A percentile compares a stretch with the other conserved stretches of the same genome.
phyloP scores from a whole-genome alignment of 257 asterid species.

The Jaltomata sinuosa region DNA sequence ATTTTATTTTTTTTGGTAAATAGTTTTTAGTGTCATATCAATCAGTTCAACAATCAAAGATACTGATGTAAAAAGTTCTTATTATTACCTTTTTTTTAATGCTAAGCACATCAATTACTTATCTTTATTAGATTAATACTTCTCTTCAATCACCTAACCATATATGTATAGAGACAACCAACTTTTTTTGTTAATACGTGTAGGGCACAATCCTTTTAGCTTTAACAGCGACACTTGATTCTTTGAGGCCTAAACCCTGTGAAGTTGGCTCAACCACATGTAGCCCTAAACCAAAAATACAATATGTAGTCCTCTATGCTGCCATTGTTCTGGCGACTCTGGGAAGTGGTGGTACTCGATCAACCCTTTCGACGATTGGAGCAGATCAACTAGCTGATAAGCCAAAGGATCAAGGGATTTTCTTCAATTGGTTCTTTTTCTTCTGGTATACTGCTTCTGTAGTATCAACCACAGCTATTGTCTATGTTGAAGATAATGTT shows the following conservation, averaged over 20 bases:
- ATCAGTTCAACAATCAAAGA: neutral
- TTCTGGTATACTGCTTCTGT: conserved; percentile 9
- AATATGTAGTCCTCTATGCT: conserved; percentile 20
- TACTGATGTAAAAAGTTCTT: too few relatives aligned
- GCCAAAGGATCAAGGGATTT: conserved; percentile 19
- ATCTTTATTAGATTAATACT: too few relatives aligned
- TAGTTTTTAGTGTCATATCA: too few relatives aligned
- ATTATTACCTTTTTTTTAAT: too few relatives aligned
- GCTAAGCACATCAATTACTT: too few relatives aligned
- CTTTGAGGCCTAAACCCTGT: conserved; percentile 26
- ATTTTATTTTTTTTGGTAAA: too few relatives aligned
- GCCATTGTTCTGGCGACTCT: conserved; percentile 19
- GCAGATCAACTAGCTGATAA: conserved; percentile 32
- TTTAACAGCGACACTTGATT: conserved; percentile 22
- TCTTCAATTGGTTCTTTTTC: conserved; percentile 38
- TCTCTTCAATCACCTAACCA: neutral
- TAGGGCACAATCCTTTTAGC: conserved; percentile 36
- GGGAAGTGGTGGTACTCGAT: conserved; percentile 33
- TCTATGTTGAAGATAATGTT: conserved; percentile 34
- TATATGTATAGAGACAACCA: neutral
- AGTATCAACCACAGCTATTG: conserved; percentile 22
- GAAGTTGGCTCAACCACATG: conserved; percentile 9
- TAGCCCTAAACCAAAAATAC: conserved; percentile 13
- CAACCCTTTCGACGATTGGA: conserved; percentile 35
- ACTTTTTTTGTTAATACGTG: neutral